Evolutionary conservation across 1,284 basidiomycete species (phyloP), one percentile per base, ranked within the genome.

Genomic region (Papiliotrema fonsecae): DNA sequence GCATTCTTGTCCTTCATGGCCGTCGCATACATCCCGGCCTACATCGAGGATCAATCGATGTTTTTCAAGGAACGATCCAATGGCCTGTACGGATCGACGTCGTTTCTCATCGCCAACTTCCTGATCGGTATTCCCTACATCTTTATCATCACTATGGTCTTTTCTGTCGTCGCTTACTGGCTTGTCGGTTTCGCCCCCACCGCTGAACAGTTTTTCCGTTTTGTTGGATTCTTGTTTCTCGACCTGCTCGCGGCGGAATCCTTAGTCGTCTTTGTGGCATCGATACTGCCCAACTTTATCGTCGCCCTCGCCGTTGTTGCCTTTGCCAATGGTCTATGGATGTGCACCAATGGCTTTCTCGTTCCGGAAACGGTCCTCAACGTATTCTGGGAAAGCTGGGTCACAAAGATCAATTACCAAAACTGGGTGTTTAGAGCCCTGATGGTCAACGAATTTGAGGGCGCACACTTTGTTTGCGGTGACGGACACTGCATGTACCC

Each of bases 271-370:
- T 64, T 84, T 21, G 66, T 85, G 40, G 77, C 81, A 0, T 74
- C 80, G 0, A 42, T 77, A 11, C 49, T 84, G 1, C 82, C 82
- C 0, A 77, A 82, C 44, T 83, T 84, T 53, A 79, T 84, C 31
- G 81, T 81, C 0, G 77, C 82, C 1, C 72, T 85, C 2, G 82
- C 82, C 0, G 72, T 84, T 3, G 68, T 75, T 13, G 62, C 62
- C 3, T 84, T 83, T 60, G 52, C 79, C 32, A 83, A 83, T 58
- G 82, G 82, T 0, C 79, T 83, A 52, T 83, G 80, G 81, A 83
- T 83, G 81, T 70, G 66, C 50, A 72, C 75, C 28, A 58, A 60
- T 40, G 60, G 60, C 7, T 57, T 53, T 50, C 35, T 50, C 31
- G 56, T 48, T 1, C 47, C 45, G 11, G 31, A 45, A 10, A 46